Evolutionary conservation across 305 asterid species (phyloP).

Genomic region (Fraxinus sp.): DNA sequence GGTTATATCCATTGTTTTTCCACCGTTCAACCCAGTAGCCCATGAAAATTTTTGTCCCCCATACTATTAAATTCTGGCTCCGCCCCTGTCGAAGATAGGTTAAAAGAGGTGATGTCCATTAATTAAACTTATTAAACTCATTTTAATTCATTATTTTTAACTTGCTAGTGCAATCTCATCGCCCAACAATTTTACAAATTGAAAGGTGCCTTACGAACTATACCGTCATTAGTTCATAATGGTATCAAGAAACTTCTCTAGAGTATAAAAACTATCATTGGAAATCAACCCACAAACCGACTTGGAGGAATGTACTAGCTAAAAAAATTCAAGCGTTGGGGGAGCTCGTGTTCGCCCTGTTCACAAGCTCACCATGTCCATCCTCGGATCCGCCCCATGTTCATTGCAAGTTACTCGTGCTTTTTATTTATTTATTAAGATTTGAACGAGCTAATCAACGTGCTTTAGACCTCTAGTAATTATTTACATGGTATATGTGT

Average conservation of each 20-base stretch:
- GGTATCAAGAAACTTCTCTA: neutral
- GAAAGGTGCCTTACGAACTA: neutral
- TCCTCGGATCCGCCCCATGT: neutral
- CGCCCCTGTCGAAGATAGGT: neutral
- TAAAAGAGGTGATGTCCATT: neutral
- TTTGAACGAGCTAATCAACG: neutral
- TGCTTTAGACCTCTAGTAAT: neutral
- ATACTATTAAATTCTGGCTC: no score
- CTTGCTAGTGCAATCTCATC: neutral
- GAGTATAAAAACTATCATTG: neutral
- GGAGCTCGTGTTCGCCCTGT: neutral
- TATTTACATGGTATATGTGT: neutral
- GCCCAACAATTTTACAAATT: neutral
- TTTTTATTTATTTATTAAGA: neutral
- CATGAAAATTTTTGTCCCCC: no score
- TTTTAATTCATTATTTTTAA: neutral
- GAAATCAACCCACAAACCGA: neutral
- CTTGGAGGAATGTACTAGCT: neutral
- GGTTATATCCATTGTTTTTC: no score
- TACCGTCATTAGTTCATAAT: no score
- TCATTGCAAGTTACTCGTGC: neutral
- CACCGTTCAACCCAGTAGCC: no score
- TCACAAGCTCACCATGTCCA: neutral
- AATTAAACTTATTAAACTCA: neutral
- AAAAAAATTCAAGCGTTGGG: neutral